phyloP scores from a whole-genome alignment of 768 basidiomycete genomes.

The Neoboletus brunneissimus region DNA sequence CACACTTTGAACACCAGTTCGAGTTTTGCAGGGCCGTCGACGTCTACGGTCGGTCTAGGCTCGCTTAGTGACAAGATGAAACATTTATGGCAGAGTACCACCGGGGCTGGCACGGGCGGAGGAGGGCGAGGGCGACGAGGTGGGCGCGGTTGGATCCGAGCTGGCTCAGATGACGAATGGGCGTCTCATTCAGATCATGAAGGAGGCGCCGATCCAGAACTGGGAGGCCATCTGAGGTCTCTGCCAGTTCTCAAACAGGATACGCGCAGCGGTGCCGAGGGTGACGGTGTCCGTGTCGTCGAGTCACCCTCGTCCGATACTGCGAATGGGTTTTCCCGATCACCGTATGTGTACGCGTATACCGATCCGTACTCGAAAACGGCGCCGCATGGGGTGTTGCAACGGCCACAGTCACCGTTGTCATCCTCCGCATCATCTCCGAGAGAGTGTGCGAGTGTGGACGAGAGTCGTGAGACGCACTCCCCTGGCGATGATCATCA shows the following conservation, averaged over 20 bases:
- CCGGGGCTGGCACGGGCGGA: neutral
- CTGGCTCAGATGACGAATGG: conserved; percentile 50
- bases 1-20: conserved; percentile 15
- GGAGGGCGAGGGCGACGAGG: conserved; percentile 20
- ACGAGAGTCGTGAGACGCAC: conserved; percentile 6
- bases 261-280: neutral
- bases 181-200: conserved; percentile 31
- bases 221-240: neutral
- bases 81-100: conserved; percentile 24
- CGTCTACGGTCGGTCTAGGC: conserved; percentile 12
- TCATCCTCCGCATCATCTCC: conserved; percentile 22
- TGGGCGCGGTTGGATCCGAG: conserved; percentile 50
- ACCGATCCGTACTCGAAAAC: conserved; percentile 23
- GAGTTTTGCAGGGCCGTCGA: conserved; percentile 4
- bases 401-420: conserved; percentile 32
- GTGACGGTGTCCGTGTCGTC: conserved; percentile 6
- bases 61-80: conserved; percentile 30
- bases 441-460: conserved; percentile 17
- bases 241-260: conserved; percentile 2
- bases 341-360: conserved; percentile 12
- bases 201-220: conserved; percentile 2
- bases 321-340: conserved; percentile 8
- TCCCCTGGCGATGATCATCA: conserved; percentile 9
- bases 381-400: conserved; percentile 5
- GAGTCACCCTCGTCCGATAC: conserved; percentile 31